Percentiles rank a stretch among this genome's conserved stretches.
Evolutionary conservation across 257 asterid species (phyloP).

Genomic region (Cynanchum wilfordii): DNA sequence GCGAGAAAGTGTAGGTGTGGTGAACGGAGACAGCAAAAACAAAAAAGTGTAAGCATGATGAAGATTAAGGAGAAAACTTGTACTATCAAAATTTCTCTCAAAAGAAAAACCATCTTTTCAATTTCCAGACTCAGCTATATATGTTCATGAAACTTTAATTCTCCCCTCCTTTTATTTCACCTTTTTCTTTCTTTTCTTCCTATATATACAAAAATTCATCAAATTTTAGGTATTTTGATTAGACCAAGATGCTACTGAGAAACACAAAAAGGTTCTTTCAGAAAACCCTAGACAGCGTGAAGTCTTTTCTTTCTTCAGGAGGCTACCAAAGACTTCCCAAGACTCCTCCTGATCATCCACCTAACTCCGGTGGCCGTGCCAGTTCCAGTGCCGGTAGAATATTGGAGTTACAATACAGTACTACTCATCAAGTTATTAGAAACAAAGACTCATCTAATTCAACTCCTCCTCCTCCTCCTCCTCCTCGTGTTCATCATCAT

Average conservation of each 20-base stretch:
- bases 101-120: too few relatives aligned
- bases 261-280: constrained; percentile 35
- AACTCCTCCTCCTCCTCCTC: not conserved
- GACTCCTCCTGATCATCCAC: constrained; percentile 17
- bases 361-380: constrained; percentile 11
- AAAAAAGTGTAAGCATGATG: constrained; percentile 17
- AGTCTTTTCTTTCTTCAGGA: constrained; percentile 25
- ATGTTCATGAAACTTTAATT: too few relatives aligned
- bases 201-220: not conserved
- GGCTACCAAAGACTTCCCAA: constrained; percentile 39
- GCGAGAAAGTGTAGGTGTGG: constrained; percentile 20
- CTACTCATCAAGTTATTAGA: not conserved
- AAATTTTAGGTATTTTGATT: not conserved
- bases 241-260: constrained; percentile 18
- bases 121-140: too few relatives aligned
- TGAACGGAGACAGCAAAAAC: constrained; percentile 20
- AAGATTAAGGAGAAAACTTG: constrained; percentile 12
- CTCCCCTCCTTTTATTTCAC: too few relatives aligned
- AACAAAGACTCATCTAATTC: not conserved
- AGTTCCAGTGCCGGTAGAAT: constrained; percentile 10
- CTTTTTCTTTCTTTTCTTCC: too few relatives aligned
- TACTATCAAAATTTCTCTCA: not conserved
- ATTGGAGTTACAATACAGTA: not conserved
- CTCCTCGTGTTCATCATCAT: not conserved
- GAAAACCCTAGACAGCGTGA: constrained; percentile 25